Evolutionary conservation across 2,329 filamentous ascomycete species (phyloP), one percentile per base, ranked within the genome.

Genomic region (Penicillium digitatum): DNA sequence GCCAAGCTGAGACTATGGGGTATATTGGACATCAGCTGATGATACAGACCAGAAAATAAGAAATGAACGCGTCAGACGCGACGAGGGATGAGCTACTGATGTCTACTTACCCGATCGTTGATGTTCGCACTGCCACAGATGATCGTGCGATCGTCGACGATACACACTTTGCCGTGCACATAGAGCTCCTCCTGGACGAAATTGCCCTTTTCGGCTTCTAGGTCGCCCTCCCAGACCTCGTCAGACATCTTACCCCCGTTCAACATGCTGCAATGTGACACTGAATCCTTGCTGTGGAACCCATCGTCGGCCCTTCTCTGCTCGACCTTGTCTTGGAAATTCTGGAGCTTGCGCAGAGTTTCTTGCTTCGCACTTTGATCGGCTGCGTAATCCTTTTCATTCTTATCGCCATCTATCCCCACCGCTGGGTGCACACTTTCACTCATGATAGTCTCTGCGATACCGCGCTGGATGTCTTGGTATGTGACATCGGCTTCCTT

Each of bases 171-270:
- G 27, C 86, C 88, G 72, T 99, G 94, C 45, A 97, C 87, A 71
- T 99, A 99, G 2, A 97, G 82, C 72, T 99, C 93, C 71, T 99
- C 94, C 69, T 96, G 93, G 56, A 97, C 87, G 79, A 94, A 95
- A 69, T 95, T 90, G 51, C 87, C 82, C 54, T 91, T 87, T 72
- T 97, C 94, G 1, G 83, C 82, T 62, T 93, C 83, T 0, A 84
- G 76, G 3, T 87, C 76, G 16, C 89, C 87, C 16, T 92, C 87
- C 89, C 90, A 96, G 0, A 76, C 66, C 71, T 95, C 89, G 10
- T 89, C 85, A 3, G 79, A 81, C 66, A 84, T 74, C 80, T 81
- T 77, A 70, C 82, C 71, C 70, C 85, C 76, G 61, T 82, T 82
- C 22, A 88, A 81, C 90, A 97, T 94, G 34, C 91, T 90, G 62